Evolutionary conservation across 2,329 filamentous ascomycete species (phyloP), one percentile per base, ranked within the genome.

Genomic region (Fusarium oxysporum): DNA sequence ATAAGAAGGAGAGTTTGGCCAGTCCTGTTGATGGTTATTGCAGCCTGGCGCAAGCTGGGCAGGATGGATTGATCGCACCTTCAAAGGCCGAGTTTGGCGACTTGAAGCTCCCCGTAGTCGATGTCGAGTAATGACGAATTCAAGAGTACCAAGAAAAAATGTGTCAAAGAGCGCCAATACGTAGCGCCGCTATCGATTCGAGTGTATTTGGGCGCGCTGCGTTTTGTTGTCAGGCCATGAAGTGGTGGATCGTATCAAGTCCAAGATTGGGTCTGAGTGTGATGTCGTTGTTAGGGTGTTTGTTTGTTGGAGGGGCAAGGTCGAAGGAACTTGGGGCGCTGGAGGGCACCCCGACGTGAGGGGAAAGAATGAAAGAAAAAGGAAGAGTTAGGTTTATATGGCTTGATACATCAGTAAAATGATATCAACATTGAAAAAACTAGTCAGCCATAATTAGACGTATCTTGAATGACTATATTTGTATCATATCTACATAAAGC

Each of bases 281-380:
- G 56, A 72, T 74, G 73, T 62, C 62, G 71, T 75, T 53, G 73
- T 62, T 62, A 60, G 68, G 75, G 68, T 54, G 14, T 40, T 38
- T 37, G 32, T 51, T 21, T 69, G 70, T 71, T 76, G 62, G 75
- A 77, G 75, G 75, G 75, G 74, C 72, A 76, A 37, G 32, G 48
- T 25, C 51, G 56, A 63, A 53, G 40, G 41, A 55, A 59, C 53
- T 62, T 38, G 72, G 74, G 74, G 33, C 23, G 6, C 48, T 28
- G 19, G 23, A 53, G 7, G 32, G 33, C 30, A 14, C 33, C 50
- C 14, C 13, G 23, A 28, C 12, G 9, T 25, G 48, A 25, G 47
- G 47, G 48, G 19, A 37, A 37, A 38, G 23, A 37, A 37, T 28
- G n/a, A 21, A 25, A n/a, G 45, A 50, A 32, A 33, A 23, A n/a